phyloP scores from a whole-genome alignment of 2,329 filamentous ascomycete genomes.

The Claviceps arundinis region DNA sequence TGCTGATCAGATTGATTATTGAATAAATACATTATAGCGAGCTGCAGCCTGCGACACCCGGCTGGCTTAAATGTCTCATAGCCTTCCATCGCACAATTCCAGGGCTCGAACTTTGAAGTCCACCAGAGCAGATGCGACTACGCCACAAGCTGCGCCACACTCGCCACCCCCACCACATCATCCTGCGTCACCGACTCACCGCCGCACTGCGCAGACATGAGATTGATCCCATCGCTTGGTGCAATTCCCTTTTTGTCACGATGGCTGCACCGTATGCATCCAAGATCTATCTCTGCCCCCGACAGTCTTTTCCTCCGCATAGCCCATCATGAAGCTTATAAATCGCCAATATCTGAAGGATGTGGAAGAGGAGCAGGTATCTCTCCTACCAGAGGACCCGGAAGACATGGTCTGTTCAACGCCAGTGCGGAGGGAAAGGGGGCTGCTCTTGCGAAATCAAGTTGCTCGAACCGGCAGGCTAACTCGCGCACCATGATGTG shows the following conservation, averaged over 20 bases:
- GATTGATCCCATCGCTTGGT: no score
- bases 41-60: no score
- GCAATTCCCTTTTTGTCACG: background rate
- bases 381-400: slow-evolving; percentile 30
- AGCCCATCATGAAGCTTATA: slow-evolving; percentile 25
- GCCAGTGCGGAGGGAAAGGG: background rate
- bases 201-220: no score
- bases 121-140: no score
- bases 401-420: slow-evolving; percentile 30
- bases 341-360: slow-evolving; percentile 23
- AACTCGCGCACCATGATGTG: background rate
- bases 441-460: background rate
- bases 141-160: background rate
- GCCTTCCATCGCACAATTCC: no score
- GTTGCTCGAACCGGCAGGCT: slow-evolving; percentile 3
- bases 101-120: no score
- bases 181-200: no score
- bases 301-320: background rate
- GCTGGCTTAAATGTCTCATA: no score
- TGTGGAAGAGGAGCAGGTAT: slow-evolving; percentile 27
- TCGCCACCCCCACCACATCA: slow-evolving; percentile 6
- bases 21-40: no score
- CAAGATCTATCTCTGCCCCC: background rate
- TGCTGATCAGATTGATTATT: no score
- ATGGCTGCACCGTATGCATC: background rate